Conservation (phyloP, 2,329 filamentous ascomycete species). For the Fonsecaea erecta region DNA sequence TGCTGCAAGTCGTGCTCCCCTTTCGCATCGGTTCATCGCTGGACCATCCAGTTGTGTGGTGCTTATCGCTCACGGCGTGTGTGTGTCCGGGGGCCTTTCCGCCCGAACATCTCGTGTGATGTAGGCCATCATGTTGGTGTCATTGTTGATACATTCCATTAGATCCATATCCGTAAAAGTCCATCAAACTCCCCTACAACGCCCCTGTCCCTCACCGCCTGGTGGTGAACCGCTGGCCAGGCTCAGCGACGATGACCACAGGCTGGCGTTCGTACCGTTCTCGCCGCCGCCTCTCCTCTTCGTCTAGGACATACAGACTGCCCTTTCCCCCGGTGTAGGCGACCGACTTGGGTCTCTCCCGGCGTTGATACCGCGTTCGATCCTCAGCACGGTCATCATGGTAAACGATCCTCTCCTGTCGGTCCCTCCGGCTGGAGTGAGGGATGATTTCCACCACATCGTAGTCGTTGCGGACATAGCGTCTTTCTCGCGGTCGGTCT, state of each 20-base stretch:
- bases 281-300: conserved; percentile 26
- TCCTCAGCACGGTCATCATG: conserved; percentile 20
- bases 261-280: conserved; percentile 27
- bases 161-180: conserved; percentile 4
- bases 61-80: conserved; percentile 26
- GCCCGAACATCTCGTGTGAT: conserved; percentile 23
- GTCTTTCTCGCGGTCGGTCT: conserved; percentile 18
- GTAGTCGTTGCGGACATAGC: conserved; percentile 20
- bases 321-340: conserved; percentile 28
- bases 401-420: conserved; percentile 20
- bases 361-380: conserved; percentile 15
- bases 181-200: conserved; percentile 12
- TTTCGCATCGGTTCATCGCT: conserved; percentile 31
- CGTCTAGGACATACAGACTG: conserved; percentile 30
- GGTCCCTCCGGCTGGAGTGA: conserved; percentile 20
- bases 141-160: conserved; percentile 25
- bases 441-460: conserved; percentile 30
- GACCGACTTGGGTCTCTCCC: conserved; percentile 21
- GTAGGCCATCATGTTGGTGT: conserved; percentile 23
- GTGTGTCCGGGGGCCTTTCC: not conserved
- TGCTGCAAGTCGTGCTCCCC: conserved; percentile 36
- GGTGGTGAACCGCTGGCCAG: conserved; percentile 21
- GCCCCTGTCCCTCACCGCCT: conserved; percentile 18
- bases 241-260: conserved; percentile 33
- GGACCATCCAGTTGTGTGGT: conserved; percentile 32